Conservation (phyloP, 192 early-diverging fungal species). For the Coemansia sp. region DNA sequence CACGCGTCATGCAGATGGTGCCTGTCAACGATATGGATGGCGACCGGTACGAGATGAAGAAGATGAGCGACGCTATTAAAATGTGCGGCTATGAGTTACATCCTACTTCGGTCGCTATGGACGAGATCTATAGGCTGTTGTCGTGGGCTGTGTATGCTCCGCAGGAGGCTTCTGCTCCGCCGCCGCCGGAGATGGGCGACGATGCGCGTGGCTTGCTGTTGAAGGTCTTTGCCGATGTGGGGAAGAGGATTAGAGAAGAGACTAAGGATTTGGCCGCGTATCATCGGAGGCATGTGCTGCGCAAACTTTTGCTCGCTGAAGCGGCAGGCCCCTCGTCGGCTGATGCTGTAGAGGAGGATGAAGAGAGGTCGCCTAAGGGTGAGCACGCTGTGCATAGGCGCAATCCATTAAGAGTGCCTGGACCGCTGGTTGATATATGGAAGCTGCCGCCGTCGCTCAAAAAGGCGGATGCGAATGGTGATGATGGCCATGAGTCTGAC, state of each 20-base stretch:
- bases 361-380: background rate
- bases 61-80: slow-evolving; percentile 51
- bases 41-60: slow-evolving; percentile 48
- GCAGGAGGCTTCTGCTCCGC: background rate
- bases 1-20: slow-evolving; percentile 20
- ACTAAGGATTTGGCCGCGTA: slow-evolving; percentile 50
- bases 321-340: background rate
- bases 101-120: slow-evolving; percentile 12
- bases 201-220: slow-evolving; percentile 30
- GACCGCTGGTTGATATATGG: slow-evolving; percentile 50
- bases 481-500: background rate
- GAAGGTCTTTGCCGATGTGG: slow-evolving; percentile 36
- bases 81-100: slow-evolving; percentile 49
- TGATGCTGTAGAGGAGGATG: slow-evolving; percentile 5
- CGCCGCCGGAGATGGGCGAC: slow-evolving; percentile 28
- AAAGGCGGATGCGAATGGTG: background rate
- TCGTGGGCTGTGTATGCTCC: slow-evolving; percentile 42
- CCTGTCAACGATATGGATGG: slow-evolving; percentile 20
- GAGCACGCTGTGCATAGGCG: slow-evolving; percentile 21
- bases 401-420: slow-evolving; percentile 44
- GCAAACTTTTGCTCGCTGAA: slow-evolving; percentile 39
- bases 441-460: slow-evolving; percentile 26
- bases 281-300: slow-evolving; percentile 41
- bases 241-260: slow-evolving; percentile 39
- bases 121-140: slow-evolving; percentile 37